phyloP scores from a whole-genome alignment of 106 monocot species.

The Chionographis japonica region DNA sequence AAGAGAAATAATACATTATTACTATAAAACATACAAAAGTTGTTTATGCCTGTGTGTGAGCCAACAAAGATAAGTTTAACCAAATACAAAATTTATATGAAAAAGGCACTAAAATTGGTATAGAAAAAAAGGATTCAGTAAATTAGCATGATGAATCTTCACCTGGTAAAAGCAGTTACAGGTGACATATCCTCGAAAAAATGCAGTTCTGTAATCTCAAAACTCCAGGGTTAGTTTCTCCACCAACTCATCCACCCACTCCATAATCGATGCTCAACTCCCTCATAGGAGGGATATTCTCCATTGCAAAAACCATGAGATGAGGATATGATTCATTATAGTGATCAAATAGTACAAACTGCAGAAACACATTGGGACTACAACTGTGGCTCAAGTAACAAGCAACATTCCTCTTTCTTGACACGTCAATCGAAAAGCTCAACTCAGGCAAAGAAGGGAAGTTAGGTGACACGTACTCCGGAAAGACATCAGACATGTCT shows the following conservation, averaged over 20 bases:
- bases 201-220: too few relatives aligned
- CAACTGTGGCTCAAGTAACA: conserved; percentile 54
- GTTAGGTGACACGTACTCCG: conserved; percentile 7
- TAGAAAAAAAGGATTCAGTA: too few relatives aligned
- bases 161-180: too few relatives aligned
- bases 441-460: conserved; percentile 7
- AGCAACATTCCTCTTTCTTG: conserved; percentile 45
- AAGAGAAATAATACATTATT: too few relatives aligned
- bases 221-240: not conserved
- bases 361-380: conserved; percentile 57
- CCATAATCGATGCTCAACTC: conserved; percentile 69
- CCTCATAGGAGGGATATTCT: conserved; percentile 62
- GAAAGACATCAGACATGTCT: conserved; percentile 33
- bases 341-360: conserved; percentile 47
- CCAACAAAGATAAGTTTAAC: too few relatives aligned
- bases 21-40: too few relatives aligned
- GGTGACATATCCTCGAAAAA: too few relatives aligned
- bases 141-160: too few relatives aligned
- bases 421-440: conserved; percentile 38
- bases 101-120: too few relatives aligned
- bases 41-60: too few relatives aligned
- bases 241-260: conserved; percentile 2
- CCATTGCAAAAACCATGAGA: conserved; percentile 68
- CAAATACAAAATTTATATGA: too few relatives aligned
- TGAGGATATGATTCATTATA: conserved; percentile 35